Evolutionary conservation across 1,284 basidiomycete species (phyloP).

Genomic region (Ceratobasidium sp.): DNA sequence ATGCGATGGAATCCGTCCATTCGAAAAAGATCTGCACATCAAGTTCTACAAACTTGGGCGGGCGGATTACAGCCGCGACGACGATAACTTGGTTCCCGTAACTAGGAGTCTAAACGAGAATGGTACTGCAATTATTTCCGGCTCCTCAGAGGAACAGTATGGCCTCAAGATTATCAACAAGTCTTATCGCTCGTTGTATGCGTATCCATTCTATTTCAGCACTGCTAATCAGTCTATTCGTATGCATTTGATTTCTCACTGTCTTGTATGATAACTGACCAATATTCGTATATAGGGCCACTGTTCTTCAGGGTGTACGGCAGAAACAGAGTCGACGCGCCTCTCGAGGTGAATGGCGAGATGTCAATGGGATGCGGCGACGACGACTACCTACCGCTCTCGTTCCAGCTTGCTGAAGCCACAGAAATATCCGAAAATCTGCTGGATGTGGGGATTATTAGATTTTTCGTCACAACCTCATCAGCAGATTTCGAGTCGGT

Average conservation of each 20-base stretch:
- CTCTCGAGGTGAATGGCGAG: too few species aligned
- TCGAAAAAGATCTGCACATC: not conserved
- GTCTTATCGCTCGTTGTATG: not conserved
- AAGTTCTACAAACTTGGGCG: not conserved
- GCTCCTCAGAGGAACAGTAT: not conserved
- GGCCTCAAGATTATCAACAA: not conserved
- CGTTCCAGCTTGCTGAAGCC: too few species aligned
- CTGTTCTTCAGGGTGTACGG: too few species aligned
- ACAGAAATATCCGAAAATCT: too few species aligned
- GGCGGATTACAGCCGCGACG: not conserved
- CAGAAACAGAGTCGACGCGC: too few species aligned
- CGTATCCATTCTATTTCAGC: conserved; percentile 13
- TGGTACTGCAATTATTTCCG: not conserved
- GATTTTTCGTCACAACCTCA: too few species aligned
- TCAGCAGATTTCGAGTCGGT: too few species aligned
- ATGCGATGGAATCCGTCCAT: not conserved
- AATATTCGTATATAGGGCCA: too few species aligned
- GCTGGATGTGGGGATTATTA: too few species aligned
- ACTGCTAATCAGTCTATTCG: not conserved
- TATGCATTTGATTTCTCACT: not conserved
- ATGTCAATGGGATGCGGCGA: too few species aligned
- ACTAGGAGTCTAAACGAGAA: not conserved
- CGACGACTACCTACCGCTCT: too few species aligned
- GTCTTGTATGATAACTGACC: too few species aligned
- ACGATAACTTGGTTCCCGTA: not conserved